Conservation (phyloP, 2,329 filamentous ascomycete species). For the Cadophora malorum region DNA sequence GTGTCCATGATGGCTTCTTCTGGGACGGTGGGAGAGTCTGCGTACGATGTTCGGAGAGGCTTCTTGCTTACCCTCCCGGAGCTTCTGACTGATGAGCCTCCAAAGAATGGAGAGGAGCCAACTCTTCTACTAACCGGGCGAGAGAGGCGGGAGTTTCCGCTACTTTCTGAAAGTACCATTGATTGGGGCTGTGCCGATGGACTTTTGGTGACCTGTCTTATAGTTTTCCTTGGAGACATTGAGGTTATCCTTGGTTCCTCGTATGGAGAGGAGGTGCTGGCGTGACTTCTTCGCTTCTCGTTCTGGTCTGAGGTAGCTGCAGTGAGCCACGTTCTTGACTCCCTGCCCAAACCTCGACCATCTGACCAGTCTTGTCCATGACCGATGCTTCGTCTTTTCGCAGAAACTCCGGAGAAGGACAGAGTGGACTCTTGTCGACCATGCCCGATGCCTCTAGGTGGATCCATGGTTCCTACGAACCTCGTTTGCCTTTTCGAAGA, state of each 20-base stretch:
- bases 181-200: constrained; percentile 24
- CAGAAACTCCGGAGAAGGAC: constrained; percentile 24
- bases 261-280: constrained; percentile 34
- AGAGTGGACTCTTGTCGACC: constrained; percentile 34
- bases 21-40: constrained; percentile 40
- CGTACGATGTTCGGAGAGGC: constrained; percentile 29
- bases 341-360: constrained; percentile 27
- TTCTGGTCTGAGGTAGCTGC: constrained; percentile 26
- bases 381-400: constrained; percentile 37
- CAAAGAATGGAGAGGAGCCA: constrained; percentile 43
- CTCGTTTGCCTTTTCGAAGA: constrained; percentile 33
- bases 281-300: constrained; percentile 31
- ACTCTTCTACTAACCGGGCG: constrained; percentile 39
- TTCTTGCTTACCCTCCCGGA: constrained; percentile 32
- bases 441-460: constrained; percentile 38
- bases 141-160: constrained; percentile 26
- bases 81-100: constrained; percentile 31
- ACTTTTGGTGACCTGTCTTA: constrained; percentile 35
- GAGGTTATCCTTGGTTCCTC: constrained; percentile 31
- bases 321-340: constrained; percentile 39
- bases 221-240: constrained; percentile 24
- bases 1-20: constrained; percentile 34
- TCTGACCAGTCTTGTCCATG: constrained; percentile 38
- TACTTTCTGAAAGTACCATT: constrained; percentile 22
- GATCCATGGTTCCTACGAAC: constrained; percentile 28